A percentile compares a stretch with the other conserved stretches of the same genome.
These are phyloP conservation scores for Babesia gibsoni DNA, from an alignment of 169 alveolate species.

Conservation along the genomic window DNA sequence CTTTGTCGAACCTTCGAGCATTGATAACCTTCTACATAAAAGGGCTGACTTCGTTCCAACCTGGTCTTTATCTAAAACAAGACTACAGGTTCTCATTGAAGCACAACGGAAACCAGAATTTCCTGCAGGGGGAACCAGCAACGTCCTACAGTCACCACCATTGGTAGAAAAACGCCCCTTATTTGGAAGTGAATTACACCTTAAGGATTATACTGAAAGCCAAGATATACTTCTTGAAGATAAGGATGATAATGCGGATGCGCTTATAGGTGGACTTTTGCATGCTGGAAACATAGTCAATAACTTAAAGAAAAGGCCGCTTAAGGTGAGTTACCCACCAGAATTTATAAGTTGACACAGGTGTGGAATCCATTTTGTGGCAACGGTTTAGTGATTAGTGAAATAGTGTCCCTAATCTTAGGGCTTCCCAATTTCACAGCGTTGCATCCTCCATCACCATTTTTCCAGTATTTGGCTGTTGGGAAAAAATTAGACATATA, in stretches of 20 bases:
- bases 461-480: neutral
- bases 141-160: neutral
- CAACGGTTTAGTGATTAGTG: constrained; percentile 49
- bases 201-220: constrained; percentile 25
- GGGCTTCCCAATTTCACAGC: constrained; percentile 47
- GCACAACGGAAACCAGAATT: neutral
- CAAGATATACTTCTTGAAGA: constrained; percentile 27
- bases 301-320: constrained; percentile 4
- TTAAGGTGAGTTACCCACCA: neutral
- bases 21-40: neutral
- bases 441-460: constrained; percentile 5
- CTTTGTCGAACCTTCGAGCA: neutral
- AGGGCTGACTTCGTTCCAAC: constrained; percentile 7
- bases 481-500: neutral
- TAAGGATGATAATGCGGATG: constrained; percentile 47
- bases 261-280: constrained; percentile 36
- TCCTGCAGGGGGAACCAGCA: neutral
- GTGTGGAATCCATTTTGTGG: constrained; percentile 67
- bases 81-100: constrained; percentile 4
- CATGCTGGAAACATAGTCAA: constrained; percentile 21
- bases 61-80: constrained; percentile 53
- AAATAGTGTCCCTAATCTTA: constrained; percentile 34
- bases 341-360: neutral
- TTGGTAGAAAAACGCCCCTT: neutral
- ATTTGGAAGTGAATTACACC: neutral